A percentile compares a stretch with the other conserved stretches of the same genome.
These are phyloP conservation scores for Eucalyptus viminalis DNA, from an alignment of 345 rosid species.

Conservation along the genomic window DNA sequence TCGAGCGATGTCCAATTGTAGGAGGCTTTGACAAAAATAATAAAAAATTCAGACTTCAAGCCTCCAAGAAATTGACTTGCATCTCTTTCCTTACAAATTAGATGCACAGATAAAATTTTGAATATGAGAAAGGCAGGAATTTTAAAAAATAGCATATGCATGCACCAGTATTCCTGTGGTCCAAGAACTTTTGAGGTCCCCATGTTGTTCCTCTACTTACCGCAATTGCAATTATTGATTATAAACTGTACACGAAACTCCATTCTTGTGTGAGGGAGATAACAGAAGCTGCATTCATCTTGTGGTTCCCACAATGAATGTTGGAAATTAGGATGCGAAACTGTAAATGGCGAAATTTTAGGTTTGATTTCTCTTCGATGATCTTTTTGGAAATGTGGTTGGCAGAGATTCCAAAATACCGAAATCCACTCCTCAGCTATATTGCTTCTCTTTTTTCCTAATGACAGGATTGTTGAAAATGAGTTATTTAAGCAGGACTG, in stretches of 20 bases:
- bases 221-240: not conserved
- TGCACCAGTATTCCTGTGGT: not conserved
- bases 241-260: not conserved
- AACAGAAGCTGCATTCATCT: not conserved
- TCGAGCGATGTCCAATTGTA: not conserved
- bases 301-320: not conserved
- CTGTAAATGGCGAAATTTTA: not conserved
- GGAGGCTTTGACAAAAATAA: not conserved
- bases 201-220: not conserved
- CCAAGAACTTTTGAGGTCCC: not conserved
- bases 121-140: not conserved
- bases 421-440: not conserved
- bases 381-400: not conserved
- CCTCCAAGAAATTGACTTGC: not conserved
- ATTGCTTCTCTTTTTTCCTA: not conserved
- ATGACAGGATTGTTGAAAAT: constrained; percentile 25
- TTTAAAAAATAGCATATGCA: not conserved
- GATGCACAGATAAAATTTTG: not conserved
- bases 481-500: constrained; percentile 37
- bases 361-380: not conserved
- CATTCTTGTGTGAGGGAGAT: not conserved
- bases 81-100: not conserved
- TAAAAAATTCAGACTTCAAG: not conserved
- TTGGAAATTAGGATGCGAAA: not conserved
- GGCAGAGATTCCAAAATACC: not conserved